Percentiles rank a stretch among this genome's conserved stretches.
These are phyloP conservation scores for Vitis rupestris DNA, from an alignment of 164 flowering plant genomes.

Conservation along the genomic window DNA sequence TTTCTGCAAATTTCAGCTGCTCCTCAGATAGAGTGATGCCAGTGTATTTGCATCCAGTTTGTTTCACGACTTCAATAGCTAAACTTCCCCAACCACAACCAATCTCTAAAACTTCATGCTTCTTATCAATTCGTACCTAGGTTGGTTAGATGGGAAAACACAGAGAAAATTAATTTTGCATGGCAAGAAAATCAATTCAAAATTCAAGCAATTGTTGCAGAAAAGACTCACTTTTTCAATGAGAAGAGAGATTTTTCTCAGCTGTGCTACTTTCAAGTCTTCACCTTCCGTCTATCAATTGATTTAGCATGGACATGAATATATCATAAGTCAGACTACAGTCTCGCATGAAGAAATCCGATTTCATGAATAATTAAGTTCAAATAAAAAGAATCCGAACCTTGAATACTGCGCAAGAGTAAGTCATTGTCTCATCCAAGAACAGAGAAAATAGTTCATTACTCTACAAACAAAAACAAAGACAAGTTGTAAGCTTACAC, in stretches of 20 bases:
- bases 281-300: conserved; percentile 53
- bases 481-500: neutral
- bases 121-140: conserved; percentile 61
- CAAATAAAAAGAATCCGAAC: conserved; percentile 27
- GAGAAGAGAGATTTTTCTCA: conserved; percentile 71
- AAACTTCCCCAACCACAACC: conserved; percentile 96
- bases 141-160: neutral
- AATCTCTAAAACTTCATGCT: conserved; percentile 84
- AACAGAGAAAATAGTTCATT: conserved; percentile 85
- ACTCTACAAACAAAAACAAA: conserved; percentile 45
- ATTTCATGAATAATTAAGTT: neutral
- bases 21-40: conserved; percentile 88
- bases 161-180: neutral
- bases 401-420: conserved; percentile 87
- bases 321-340: neutral
- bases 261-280: conserved; percentile 76
- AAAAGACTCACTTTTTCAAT: conserved; percentile 70
- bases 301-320: neutral
- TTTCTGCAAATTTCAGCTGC: conserved; percentile 74
- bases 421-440: conserved; percentile 95
- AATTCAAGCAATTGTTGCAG: neutral
- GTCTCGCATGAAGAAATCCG: no score
- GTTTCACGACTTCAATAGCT: conserved; percentile 84
- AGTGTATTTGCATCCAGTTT: conserved; percentile 89
- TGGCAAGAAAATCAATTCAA: neutral